Evolutionary conservation across 2,329 filamentous ascomycete genomes (phyloP), one percentile per base, ranked within the genome.

Genomic region (Aspergillus sp.): DNA sequence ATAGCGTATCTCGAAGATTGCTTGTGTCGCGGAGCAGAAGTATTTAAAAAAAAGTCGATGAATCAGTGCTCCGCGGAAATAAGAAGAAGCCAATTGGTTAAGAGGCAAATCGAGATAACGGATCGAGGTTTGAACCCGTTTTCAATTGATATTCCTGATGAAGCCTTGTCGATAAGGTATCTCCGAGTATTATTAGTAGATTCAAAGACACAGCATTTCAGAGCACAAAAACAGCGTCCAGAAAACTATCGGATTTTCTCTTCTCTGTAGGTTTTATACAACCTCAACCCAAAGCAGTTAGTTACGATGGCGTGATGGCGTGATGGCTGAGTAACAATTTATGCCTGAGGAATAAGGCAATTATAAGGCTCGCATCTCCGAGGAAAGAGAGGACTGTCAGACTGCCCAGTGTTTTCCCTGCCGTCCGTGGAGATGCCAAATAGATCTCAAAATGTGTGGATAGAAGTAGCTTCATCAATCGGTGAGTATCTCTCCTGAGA

Each of bases 221-320:
- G 23, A 41, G 25, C 38, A 22, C 22, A 15, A 28, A 54, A 28
- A 34, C 22, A 23, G 13, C n/a, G 9, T 23, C 46, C 23, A 28
- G n/a, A 17, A 22, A 49, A 2, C 23, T 7, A 17, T 31, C n/a
- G 23, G 13, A 34, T 50, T n/a, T 50, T 50, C 17, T 30, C 52
- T 25, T 50, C 50, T 23, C 22, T 62, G 46, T 51, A 34, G 47
- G 52, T 66, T 71, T 67, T 70, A 67, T 70, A 71, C 66, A 68
- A 66, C 63, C 60, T 65, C 59, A 30, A 30, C 70, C 69, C 62
- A 64, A 73, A 64, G 66, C 59, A 67, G 72, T 68, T 72, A 74
- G 68, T 41, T 13, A 54, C 64, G 59, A 66, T 69, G 69, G 71
- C 72, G 72, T 73, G 71, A 71, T 74, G 34, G 11, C 59, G 59